Conservation (phyloP, 805 yeast species). For the Pichia manshurica region DNA sequence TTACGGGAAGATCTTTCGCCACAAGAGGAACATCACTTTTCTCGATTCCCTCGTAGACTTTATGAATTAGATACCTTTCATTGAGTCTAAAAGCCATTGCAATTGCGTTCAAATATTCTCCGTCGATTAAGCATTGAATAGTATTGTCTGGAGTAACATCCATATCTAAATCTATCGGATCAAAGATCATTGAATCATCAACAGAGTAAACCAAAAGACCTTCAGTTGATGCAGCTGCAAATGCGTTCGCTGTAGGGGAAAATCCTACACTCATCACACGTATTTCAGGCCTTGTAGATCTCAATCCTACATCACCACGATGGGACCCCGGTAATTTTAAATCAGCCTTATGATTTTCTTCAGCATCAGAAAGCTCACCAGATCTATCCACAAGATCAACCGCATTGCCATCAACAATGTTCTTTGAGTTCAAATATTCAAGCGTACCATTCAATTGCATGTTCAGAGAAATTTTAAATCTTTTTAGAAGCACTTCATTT, state of each 20-base stretch:
- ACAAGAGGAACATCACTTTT: slow-evolving; percentile 63
- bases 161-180: slow-evolving; percentile 90
- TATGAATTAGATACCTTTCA: slow-evolving; percentile 66
- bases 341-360: slow-evolving; percentile 55
- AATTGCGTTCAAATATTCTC: slow-evolving; percentile 67
- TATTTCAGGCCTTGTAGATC: slow-evolving; percentile 76
- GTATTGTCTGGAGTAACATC: slow-evolving; percentile 85
- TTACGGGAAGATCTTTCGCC: slow-evolving; percentile 63
- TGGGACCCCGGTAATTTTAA: slow-evolving; percentile 78
- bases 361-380: slow-evolving; percentile 82
- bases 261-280: slow-evolving; percentile 72
- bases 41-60: slow-evolving; percentile 70
- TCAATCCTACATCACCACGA: slow-evolving; percentile 72
- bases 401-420: slow-evolving; percentile 85
- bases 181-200: slow-evolving; percentile 70
- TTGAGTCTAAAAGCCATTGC: slow-evolving; percentile 93
- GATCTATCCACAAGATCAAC: slow-evolving; percentile 73
- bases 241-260: slow-evolving; percentile 85
- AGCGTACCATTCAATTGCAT: slow-evolving; percentile 89
- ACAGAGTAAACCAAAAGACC: slow-evolving; percentile 80
- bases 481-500: slow-evolving; percentile 76
- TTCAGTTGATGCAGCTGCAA: slow-evolving; percentile 94
- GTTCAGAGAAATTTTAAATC: slow-evolving; percentile 81
- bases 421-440: slow-evolving; percentile 69
- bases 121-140: slow-evolving; percentile 50